phyloP scores from a whole-genome alignment of 176 grass and related monocot genomes.

The Oryza glaberrima region DNA sequence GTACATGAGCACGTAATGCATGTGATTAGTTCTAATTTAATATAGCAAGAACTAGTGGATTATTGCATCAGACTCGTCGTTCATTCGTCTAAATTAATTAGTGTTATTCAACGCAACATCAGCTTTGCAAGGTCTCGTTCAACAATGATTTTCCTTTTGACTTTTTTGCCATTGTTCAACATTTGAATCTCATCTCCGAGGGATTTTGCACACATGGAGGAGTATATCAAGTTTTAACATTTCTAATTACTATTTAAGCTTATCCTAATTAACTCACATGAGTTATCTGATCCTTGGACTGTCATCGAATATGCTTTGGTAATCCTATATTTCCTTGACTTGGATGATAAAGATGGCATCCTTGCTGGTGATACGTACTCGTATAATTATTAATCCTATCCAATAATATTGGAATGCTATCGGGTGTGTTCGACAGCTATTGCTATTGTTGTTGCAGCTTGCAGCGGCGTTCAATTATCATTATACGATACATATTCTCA shows the following conservation, averaged over 20 bases:
- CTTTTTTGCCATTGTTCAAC: background rate
- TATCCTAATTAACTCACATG: background rate
- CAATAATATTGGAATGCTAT: too few species aligned
- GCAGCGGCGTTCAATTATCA: too few species aligned
- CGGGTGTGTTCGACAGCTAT: too few species aligned
- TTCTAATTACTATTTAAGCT: background rate
- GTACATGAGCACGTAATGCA: slow-evolving; percentile 5
- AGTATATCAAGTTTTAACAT: background rate
- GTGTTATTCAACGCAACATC: background rate
- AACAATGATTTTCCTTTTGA: background rate
- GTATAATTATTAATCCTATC: too few species aligned
- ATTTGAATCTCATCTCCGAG: background rate
- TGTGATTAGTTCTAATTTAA: background rate
- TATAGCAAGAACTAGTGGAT: background rate
- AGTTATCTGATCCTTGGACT: too few species aligned
- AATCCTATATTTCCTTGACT: background rate
- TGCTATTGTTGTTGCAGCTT: too few species aligned
- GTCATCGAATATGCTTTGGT: background rate
- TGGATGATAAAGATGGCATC: too few species aligned
- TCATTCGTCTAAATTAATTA: background rate
- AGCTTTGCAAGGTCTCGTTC: background rate
- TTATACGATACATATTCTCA: too few species aligned
- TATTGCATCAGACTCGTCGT: background rate
- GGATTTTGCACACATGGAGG: background rate
- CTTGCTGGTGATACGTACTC: too few species aligned